Base-by-base conservation (phyloP, 75 land plant species). In the Pinus albicaulis region DNA sequence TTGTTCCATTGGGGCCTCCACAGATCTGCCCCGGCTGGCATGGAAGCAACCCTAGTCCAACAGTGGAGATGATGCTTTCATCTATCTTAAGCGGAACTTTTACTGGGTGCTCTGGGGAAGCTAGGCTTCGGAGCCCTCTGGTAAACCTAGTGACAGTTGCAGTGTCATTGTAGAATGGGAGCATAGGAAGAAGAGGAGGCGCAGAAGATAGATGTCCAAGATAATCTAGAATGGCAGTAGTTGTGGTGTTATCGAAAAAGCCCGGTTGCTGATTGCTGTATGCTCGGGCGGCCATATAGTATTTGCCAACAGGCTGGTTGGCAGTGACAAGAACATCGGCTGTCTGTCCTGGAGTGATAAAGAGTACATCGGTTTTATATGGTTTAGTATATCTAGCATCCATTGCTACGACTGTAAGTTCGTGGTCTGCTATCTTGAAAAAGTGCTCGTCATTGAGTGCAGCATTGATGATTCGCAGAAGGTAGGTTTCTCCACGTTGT, bases 211-310 rank as follows among this genome's bases (percentile, higher is more conserved):
- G 55, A 56, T 6, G 26, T 38, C 19, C 19, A 53, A 34, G 38
- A 78, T 89, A 86, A 17, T 81, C 74, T 13, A 89, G 82, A 59
- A 91, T 84, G 25, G 89, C 93, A 5, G 89, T 85, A 34, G 94
- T 84, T 44, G 94, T 91, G 60, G 92, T 86, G 79, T 88, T 91
- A 81, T 91, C 90, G 74, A 88, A 88, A 57, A 88, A 62, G 3
- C 80, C 91, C 63, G 58, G 31, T 31, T 31, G 31, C 31, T 31
- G 31, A 31, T 31, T 31, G 31, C 31, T 31, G 31, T 31, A 31
- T 31, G 31, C 31, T 31, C 31, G 31, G 0, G 31, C 31, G 1
- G 31, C 31, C 31, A 31, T 31, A 2, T 31, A 31, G 31, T 31
- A 31, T 31, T 31, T 31, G 31, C 31, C 31, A 1, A 31, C 31